Base-by-base conservation (phyloP, 1,284 basidiomycete genomes). In the Agaricales sp. region DNA sequence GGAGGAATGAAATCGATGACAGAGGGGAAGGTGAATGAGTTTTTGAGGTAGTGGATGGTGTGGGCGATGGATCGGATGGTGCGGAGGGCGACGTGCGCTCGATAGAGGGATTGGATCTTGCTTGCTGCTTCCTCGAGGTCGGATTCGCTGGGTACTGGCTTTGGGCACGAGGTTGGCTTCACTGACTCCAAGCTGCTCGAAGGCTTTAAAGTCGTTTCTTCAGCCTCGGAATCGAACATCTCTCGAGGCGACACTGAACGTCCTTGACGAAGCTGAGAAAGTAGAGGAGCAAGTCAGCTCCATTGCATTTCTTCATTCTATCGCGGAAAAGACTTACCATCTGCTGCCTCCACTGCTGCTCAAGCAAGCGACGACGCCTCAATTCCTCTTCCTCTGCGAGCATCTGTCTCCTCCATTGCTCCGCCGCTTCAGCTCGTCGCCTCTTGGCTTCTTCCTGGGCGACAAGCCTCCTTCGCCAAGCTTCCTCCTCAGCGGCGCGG, bases 1-100 rank as follows among this genome's bases (percentile, higher is more conserved):
- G 13, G 62, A 54, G 22, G 52, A 56, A 48, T 63, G 54, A 69
- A 74, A 48, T 71, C 70, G 49, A 74, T 59, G 6, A 53, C 54
- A 19, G 55, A 46, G 2, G 70, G 71, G 30, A 60, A 61, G 3
- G 54, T 55, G 56, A 72, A 72, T 3, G 54, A 51, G 3, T 53
- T 50, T 50, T 65, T 65, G 30, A 67, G 54, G 2, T 55, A 43
- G 2, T 63, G 47, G 56, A 72, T 68, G 52, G 66, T 55, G 2
- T 55, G 46, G 16, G 59, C 57, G 39, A 69, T 43, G n/a, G 57
- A 44, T 37, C 59, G 49, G 44, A 71, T 64, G 14, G 59, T 47
- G 19, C 52, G 55, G 25, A 65, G 54, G 4, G 70, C 61, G 24
- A 57, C 57, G 50, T 65, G 64, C 38, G 65, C 58, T 47, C 68